These are phyloP conservation scores for Plasmodium vivax DNA, from an alignment of 169 alveolate genomes.

Conservation along the genomic window DNA sequence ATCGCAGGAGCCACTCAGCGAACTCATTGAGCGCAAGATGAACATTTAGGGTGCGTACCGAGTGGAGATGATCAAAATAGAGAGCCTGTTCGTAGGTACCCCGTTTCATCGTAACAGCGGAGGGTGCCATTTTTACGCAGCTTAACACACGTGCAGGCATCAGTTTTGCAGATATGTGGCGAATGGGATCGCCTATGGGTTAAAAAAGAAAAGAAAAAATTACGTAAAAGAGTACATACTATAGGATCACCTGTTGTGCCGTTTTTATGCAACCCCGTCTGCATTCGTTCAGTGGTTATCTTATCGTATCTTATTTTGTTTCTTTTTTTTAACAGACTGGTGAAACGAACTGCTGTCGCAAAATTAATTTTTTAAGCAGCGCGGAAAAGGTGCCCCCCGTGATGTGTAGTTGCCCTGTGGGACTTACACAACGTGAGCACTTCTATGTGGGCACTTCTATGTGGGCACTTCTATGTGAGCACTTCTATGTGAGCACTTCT, in stretches of 20 bases:
- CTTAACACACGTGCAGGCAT: background rate
- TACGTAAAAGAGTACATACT: background rate
- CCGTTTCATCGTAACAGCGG: background rate
- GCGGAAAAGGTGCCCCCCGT: background rate
- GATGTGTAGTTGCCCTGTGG: background rate
- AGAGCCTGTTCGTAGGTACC: background rate
- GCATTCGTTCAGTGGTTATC: background rate
- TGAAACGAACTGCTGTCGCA: background rate
- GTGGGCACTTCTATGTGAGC: no score
- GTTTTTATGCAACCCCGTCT: background rate
- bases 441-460: no score
- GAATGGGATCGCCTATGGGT: background rate
- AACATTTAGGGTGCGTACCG: background rate
- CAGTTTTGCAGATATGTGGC: background rate
- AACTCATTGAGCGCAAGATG: conserved; percentile 27
- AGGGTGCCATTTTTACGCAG: background rate
- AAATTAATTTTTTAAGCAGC: background rate
- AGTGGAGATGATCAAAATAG: background rate
- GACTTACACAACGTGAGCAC: background rate
- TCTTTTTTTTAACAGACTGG: background rate
- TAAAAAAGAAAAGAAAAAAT: conserved; percentile 13
- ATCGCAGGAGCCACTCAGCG: conserved; percentile 31
- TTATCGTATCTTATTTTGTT: background rate
- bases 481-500: no score
- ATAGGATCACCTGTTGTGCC: background rate